These are phyloP conservation scores for Clavaria fumosa DNA, from an alignment of 768 basidiomycete species.

Conservation along the genomic window DNA sequence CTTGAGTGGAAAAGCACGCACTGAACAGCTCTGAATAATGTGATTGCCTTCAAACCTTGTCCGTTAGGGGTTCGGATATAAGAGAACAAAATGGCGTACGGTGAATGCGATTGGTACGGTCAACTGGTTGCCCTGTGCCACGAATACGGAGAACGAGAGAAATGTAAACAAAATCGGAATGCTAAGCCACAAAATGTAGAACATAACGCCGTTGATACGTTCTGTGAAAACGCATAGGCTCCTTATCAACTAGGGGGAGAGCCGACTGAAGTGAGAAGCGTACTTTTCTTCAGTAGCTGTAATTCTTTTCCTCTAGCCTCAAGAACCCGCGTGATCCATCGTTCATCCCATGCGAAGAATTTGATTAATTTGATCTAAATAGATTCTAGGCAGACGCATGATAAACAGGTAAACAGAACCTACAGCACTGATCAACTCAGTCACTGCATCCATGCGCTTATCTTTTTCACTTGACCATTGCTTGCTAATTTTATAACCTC, in stretches of 20 bases:
- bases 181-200: constrained; percentile 54
- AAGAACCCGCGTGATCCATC: constrained; percentile 53
- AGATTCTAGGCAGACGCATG: not conserved
- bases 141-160: constrained; percentile 61
- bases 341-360: constrained; percentile 71
- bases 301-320: constrained; percentile 58
- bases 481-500: constrained; percentile 45
- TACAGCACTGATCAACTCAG: constrained; percentile 60
- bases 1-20: constrained; percentile 13
- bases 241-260: not conserved
- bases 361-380: constrained; percentile 58
- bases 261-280: not conserved
- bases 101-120: constrained; percentile 78
- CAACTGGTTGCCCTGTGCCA: constrained; percentile 57
- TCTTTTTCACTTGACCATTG: constrained; percentile 47
- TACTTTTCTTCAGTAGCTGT: constrained; percentile 62
- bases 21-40: constrained; percentile 76
- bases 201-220: constrained; percentile 57
- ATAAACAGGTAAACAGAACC: constrained; percentile 7
- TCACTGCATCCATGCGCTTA: constrained; percentile 62
- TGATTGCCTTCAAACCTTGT: constrained; percentile 38
- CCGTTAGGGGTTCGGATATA: not conserved
- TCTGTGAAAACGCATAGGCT: constrained; percentile 23
- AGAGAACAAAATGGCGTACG: constrained; percentile 22
- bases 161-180: constrained; percentile 74